Percentiles rank a stretch among this genome's conserved stretches.
Evolutionary conservation across 2,329 filamentous ascomycete genomes (phyloP).

Genomic region (Pyrenochaeta sp.): DNA sequence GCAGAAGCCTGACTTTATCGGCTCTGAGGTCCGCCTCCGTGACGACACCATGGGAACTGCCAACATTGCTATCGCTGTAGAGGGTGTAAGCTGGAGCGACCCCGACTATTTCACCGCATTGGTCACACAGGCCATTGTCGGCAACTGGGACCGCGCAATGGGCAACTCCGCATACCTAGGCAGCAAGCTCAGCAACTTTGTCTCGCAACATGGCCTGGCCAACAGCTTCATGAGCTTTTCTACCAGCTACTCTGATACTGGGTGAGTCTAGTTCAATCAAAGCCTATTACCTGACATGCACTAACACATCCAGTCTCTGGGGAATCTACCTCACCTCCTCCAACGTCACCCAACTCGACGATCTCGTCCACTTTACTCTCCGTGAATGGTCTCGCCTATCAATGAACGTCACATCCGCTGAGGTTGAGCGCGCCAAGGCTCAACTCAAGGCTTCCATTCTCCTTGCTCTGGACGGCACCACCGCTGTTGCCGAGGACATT

Average conservation of each 20-base stretch:
- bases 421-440: conserved; percentile 98
- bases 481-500: conserved; percentile 96
- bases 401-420: conserved; percentile 84
- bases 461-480: conserved; percentile 95
- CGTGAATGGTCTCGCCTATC: conserved; percentile 97
- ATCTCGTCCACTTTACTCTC: conserved; percentile 97
- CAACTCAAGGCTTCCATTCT: conserved; percentile 99
- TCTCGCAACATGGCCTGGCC: conserved; percentile 93
- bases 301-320: conserved; percentile 78
- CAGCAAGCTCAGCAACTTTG: conserved; percentile 95
- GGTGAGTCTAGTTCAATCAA: conserved; percentile 67
- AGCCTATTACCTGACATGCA: neutral
- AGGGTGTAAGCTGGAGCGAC: conserved; percentile 99
- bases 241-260: conserved; percentile 98
- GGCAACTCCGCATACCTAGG: conserved; percentile 97
- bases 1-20: conserved; percentile 92
- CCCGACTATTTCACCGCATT: conserved; percentile 99
- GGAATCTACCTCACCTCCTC: conserved; percentile 98
- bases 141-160: conserved; percentile 99
- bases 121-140: conserved; percentile 97
- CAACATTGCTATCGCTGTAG: conserved; percentile 97
- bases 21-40: conserved; percentile 93
- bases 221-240: conserved; percentile 99
- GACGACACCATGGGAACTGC: conserved; percentile 96
- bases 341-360: conserved; percentile 85